phyloP scores from a whole-genome alignment of 1,284 basidiomycete genomes.

The Trametes sp. region DNA sequence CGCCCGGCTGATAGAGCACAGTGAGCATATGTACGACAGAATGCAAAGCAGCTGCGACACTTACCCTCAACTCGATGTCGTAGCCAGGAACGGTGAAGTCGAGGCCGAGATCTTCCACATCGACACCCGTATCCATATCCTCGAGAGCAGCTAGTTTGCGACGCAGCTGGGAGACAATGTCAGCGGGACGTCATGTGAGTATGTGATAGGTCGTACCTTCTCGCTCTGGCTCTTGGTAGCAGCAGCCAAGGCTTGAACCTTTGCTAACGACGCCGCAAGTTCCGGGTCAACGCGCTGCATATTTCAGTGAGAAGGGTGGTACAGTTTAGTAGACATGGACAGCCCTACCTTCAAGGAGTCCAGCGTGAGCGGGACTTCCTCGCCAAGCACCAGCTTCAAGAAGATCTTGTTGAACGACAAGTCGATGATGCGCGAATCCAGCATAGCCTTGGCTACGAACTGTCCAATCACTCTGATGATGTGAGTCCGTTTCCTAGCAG shows the following conservation, averaged over 20 bases:
- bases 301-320: constrained; percentile 3
- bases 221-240: constrained; percentile 45
- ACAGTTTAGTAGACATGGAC: constrained; percentile 1
- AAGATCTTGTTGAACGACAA: constrained; percentile 94
- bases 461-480: constrained; percentile 93
- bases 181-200: neutral
- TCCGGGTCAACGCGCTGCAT: constrained; percentile 79
- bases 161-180: constrained; percentile 47
- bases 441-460: constrained; percentile 97
- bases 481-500: constrained; percentile 75
- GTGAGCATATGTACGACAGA: constrained; percentile 3
- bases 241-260: constrained; percentile 69
- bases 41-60: constrained; percentile 34
- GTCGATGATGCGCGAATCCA: constrained; percentile 98
- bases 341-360: constrained; percentile 75
- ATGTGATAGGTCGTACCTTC: constrained; percentile 50
- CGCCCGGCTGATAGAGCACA: constrained; percentile 63
- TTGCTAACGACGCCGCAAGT: constrained; percentile 86
- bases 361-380: constrained; percentile 84
- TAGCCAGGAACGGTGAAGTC: constrained; percentile 98
- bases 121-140: constrained; percentile 51
- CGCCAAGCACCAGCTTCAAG: constrained; percentile 87
- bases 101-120: constrained; percentile 87
- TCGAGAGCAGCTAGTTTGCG: constrained; percentile 66
- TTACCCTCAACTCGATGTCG: constrained; percentile 86